Evolutionary conservation across 1,284 basidiomycete species (phyloP).

Genomic region (Dichomitus squalens): DNA sequence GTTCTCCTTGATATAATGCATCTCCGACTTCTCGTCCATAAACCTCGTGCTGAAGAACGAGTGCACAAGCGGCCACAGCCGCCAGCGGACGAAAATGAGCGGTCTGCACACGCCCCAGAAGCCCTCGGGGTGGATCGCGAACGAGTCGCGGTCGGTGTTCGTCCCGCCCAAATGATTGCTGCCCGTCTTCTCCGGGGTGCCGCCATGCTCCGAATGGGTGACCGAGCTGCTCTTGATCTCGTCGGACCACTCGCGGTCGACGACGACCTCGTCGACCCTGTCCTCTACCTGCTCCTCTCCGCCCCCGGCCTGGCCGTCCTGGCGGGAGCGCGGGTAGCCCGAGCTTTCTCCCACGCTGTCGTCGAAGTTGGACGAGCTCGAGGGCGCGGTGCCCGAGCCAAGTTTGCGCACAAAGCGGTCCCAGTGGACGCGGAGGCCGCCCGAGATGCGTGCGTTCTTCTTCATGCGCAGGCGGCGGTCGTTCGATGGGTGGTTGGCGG

Average conservation of each 20-base stretch:
- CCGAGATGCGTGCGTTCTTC: conserved; percentile 40
- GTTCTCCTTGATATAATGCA: conserved; percentile 54
- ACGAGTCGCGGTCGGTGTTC: conserved; percentile 38
- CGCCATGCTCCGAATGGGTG: conserved; percentile 50
- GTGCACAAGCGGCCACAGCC: conserved; percentile 41
- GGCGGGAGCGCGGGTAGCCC: conserved; percentile 27
- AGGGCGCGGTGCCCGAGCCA: conserved; percentile 43
- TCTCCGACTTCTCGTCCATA: conserved; percentile 59
- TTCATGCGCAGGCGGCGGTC: conserved; percentile 25
- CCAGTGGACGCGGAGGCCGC: conserved; percentile 43
- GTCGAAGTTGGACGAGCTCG: conserved; percentile 42
- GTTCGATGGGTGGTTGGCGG: conserved; percentile 8
- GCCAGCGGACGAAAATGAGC: conserved; percentile 41
- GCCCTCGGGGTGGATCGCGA: conserved; percentile 32
- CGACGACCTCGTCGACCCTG: conserved; percentile 69
- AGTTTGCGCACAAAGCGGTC: conserved; percentile 45
- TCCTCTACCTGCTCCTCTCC: conserved; percentile 38
- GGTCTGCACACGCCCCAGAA: conserved; percentile 33
- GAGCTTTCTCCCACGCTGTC: conserved; percentile 45
- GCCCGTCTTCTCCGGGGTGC: conserved; percentile 47
- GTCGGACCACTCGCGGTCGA: conserved; percentile 68
- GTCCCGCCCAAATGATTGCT: conserved; percentile 37
- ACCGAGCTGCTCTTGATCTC: conserved; percentile 52
- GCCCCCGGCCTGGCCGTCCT: conserved; percentile 6
- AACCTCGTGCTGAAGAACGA: conserved; percentile 62